Conservation (phyloP, 2,329 filamentous ascomycete genomes). For the Botrytis hyacinthi region DNA sequence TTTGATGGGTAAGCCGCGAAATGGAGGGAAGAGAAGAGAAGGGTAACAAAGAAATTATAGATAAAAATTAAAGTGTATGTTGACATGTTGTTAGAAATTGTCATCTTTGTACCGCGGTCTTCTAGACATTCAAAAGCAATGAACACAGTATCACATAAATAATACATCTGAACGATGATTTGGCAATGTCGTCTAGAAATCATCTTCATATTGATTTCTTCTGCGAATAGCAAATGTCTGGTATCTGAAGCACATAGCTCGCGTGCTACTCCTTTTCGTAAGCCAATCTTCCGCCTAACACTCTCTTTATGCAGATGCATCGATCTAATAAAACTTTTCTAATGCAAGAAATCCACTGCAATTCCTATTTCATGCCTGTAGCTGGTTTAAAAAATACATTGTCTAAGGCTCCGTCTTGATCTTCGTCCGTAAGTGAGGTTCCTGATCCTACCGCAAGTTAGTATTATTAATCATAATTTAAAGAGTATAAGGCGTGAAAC, state of each 20-base stretch:
- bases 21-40: not conserved
- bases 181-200: not conserved
- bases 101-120: not conserved
- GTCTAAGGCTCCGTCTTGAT: slow-evolving; percentile 35
- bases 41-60: not conserved
- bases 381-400: not conserved
- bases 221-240: not conserved
- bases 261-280: not conserved
- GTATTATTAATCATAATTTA: not conserved
- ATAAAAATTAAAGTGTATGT: not conserved
- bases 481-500: not conserved
- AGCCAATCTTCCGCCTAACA: not conserved
- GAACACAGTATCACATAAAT: not conserved
- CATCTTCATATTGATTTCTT: not conserved
- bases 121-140: not conserved
- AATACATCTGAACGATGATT: not conserved
- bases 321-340: not conserved
- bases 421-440: slow-evolving; percentile 17
- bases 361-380: not conserved
- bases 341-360: slow-evolving; percentile 3
- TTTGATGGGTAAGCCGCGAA: not conserved
- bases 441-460: slow-evolving; percentile 17
- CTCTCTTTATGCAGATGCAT: not conserved
- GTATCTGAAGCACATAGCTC: not conserved
- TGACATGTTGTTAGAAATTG: not conserved